Conservation (phyloP, 73 alveolate genomes). For the Paramecium pentaurelia region DNA sequence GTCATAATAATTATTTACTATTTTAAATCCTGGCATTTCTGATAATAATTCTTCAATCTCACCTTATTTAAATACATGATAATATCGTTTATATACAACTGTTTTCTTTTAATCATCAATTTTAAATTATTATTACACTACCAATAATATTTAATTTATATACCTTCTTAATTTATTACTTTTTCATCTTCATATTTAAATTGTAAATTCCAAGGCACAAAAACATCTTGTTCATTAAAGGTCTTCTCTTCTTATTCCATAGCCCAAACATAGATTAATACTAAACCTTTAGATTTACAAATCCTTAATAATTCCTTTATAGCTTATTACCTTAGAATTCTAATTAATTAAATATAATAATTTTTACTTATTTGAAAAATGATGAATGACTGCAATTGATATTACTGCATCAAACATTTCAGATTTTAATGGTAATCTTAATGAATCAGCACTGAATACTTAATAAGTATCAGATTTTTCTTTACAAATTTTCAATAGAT, state of each 20-base stretch:
- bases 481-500: constrained; percentile 85
- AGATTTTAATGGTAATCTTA: constrained; percentile 83
- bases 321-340: constrained; percentile 88
- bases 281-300: constrained; percentile 78
- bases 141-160: constrained; percentile 50
- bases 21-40: constrained; percentile 65
- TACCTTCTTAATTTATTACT: constrained; percentile 67
- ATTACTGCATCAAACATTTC: constrained; percentile 90
- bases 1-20: constrained; percentile 89
- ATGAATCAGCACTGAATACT: constrained; percentile 88
- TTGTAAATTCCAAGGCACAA: constrained; percentile 98
- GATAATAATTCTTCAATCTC: constrained; percentile 92
- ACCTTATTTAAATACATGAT: constrained; percentile 96
- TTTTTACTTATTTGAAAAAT: constrained; percentile 83
- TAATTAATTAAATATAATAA: background rate
- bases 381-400: constrained; percentile 98
- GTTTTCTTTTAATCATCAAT: constrained; percentile 81
- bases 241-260: constrained; percentile 92
- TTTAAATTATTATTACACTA: constrained; percentile 16
- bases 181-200: constrained; percentile 84
- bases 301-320: constrained; percentile 85
- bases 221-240: constrained; percentile 93
- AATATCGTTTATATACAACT: constrained; percentile 93
- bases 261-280: constrained; percentile 98
- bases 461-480: constrained; percentile 76